Evolutionary conservation across 164 flowering plant genomes (phyloP).

Genomic region (Warburgia ugandensis): DNA sequence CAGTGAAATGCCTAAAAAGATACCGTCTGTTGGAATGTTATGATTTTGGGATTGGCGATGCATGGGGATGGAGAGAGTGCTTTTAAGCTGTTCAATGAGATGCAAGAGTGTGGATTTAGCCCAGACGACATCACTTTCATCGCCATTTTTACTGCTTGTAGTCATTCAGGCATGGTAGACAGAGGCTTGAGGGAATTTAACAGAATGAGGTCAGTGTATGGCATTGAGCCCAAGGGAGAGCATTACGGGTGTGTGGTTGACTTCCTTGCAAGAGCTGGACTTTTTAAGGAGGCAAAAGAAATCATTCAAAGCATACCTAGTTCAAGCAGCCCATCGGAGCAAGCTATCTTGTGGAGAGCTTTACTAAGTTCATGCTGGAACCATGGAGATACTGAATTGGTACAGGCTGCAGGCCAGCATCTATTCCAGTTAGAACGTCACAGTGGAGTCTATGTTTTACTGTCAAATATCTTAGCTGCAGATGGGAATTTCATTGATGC

Average conservation of each 20-base stretch:
- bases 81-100: slow-evolving; percentile 36
- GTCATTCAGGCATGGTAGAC: slow-evolving; percentile 40
- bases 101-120: slow-evolving; percentile 32
- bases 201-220: slow-evolving; percentile 34
- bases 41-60: slow-evolving; percentile 55
- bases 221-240: slow-evolving; percentile 47
- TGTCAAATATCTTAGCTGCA: slow-evolving; percentile 50
- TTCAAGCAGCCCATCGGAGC: slow-evolving; percentile 28
- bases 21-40: slow-evolving; percentile 47
- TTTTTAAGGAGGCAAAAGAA: slow-evolving; percentile 40
- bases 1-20: slow-evolving; percentile 33
- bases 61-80: slow-evolving; percentile 47
- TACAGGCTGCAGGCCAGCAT: slow-evolving; percentile 43
- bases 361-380: slow-evolving; percentile 47
- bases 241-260: slow-evolving; percentile 57
- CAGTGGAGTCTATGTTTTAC: slow-evolving; percentile 54
- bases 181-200: slow-evolving; percentile 39
- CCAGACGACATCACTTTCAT: slow-evolving; percentile 57
- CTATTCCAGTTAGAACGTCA: slow-evolving; percentile 37
- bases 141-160: slow-evolving; percentile 52
- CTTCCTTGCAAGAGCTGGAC: slow-evolving; percentile 47
- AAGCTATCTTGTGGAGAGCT: slow-evolving; percentile 65
- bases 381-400: slow-evolving; percentile 26
- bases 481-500: slow-evolving; percentile 38
- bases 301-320: slow-evolving; percentile 27